These are phyloP conservation scores for Aurinia saxatilis DNA, from an alignment of 345 rosid genomes.

Conservation along the genomic window DNA sequence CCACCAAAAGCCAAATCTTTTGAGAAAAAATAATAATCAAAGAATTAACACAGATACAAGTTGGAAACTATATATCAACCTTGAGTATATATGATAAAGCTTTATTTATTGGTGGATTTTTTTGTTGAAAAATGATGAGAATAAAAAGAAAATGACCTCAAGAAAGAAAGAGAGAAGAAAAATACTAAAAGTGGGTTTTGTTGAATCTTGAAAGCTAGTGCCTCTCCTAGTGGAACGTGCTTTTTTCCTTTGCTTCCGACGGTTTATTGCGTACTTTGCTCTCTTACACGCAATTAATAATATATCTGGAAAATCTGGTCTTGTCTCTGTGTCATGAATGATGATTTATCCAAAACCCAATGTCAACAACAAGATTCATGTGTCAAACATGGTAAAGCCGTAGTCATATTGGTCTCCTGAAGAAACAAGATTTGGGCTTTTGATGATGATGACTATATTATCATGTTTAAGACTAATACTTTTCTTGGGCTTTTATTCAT, in stretches of 20 bases:
- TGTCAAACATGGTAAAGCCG: conserved; percentile 8
- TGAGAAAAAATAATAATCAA: not conserved
- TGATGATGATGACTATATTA: no score
- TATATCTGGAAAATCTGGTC: not conserved
- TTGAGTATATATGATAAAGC: no score
- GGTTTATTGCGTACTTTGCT: not conserved
- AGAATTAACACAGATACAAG: no score
- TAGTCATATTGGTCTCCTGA: not conserved
- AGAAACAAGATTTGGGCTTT: conserved; percentile 8
- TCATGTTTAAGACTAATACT: no score
- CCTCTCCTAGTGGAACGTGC: conserved; percentile 16
- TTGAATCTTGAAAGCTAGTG: conserved; percentile 25
- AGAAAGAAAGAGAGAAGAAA: no score
- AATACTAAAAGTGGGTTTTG: not conserved
- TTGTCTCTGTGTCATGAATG: conserved; percentile 7
- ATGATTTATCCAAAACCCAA: not conserved
- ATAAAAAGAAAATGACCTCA: not conserved
- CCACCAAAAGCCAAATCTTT: not conserved
- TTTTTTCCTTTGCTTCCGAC: conserved; percentile 19
- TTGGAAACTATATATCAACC: not conserved
- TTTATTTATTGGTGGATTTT: not conserved
- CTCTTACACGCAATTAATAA: conserved; percentile 13
- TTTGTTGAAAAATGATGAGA: not conserved
- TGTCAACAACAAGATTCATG: not conserved
- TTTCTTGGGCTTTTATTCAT: no score